A percentile compares a stretch with the other conserved stretches of the same genome.
Conservation (phyloP, 257 asterid species). For the Nicotiana attenuata region DNA sequence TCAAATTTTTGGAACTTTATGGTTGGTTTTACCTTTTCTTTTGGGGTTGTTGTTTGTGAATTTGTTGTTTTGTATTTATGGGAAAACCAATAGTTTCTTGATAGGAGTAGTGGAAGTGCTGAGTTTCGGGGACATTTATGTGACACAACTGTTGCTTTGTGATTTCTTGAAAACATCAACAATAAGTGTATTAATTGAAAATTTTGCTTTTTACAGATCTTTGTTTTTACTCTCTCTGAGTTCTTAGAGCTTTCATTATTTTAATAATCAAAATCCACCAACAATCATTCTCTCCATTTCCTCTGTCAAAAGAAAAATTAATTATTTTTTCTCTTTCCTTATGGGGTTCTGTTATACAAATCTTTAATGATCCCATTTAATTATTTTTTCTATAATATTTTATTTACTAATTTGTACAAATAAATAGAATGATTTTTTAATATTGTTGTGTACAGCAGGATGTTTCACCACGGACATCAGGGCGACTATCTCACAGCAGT, state of each 20-base stretch:
- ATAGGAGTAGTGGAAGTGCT: slow-evolving; percentile 16
- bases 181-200: neutral
- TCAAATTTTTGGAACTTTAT: neutral
- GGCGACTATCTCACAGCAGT: slow-evolving; percentile 95
- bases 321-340: neutral
- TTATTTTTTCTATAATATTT: neutral
- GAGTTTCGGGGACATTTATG: slow-evolving; percentile 18
- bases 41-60: slow-evolving; percentile 10
- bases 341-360: neutral
- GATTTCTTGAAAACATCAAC: slow-evolving; percentile 29
- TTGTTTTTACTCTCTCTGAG: slow-evolving; percentile 6
- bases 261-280: neutral
- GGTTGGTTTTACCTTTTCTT: slow-evolving; percentile 10
- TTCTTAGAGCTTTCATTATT: slow-evolving; percentile 7
- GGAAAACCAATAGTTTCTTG: slow-evolving; percentile 44
- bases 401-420: neutral
- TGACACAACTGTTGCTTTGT: slow-evolving; percentile 19
- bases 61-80: slow-evolving; percentile 11
- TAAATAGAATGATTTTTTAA: neutral
- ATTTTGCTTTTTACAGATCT: neutral
- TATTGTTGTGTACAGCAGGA: slow-evolving; percentile 63
- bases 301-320: neutral
- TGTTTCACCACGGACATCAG: slow-evolving; percentile 96
- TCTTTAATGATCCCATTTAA: neutral
- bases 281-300: slow-evolving; percentile 20